phyloP scores from a whole-genome alignment of 2,329 filamentous ascomycete species.

The Tricladium varicosporioides region DNA sequence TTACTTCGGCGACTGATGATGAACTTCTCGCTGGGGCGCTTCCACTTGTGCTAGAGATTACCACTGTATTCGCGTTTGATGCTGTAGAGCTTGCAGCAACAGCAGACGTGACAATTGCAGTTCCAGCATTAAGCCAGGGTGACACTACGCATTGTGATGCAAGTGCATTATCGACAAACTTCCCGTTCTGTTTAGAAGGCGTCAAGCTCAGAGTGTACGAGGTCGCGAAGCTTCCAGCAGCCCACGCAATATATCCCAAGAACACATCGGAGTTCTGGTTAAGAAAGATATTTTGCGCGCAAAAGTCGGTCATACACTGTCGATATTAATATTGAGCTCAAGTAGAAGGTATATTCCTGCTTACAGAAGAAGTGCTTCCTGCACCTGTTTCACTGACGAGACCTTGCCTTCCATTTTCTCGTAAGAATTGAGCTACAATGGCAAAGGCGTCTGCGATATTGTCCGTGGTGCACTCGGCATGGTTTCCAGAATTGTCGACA shows the following conservation, averaged over 20 bases:
- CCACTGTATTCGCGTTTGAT: background rate
- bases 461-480: slow-evolving; percentile 50
- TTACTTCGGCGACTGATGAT: background rate
- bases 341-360: background rate
- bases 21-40: background rate
- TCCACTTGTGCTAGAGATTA: background rate
- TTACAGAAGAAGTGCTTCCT: slow-evolving; percentile 20
- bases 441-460: slow-evolving; percentile 47
- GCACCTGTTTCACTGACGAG: slow-evolving; percentile 51
- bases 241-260: slow-evolving; percentile 38
- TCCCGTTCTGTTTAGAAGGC: slow-evolving; percentile 22
- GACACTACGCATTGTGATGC: slow-evolving; percentile 26
- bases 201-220: slow-evolving; percentile 25
- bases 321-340: background rate
- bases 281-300: slow-evolving; percentile 24
- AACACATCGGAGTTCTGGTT: slow-evolving; percentile 36
- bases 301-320: slow-evolving; percentile 25
- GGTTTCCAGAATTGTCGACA: slow-evolving; percentile 54
- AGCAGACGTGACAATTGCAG: slow-evolving; percentile 7
- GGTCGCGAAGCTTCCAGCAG: slow-evolving; percentile 35
- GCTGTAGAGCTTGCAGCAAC: background rate
- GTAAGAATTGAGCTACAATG: slow-evolving; percentile 45
- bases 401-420: slow-evolving; percentile 46
- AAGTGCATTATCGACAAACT: slow-evolving; percentile 24
- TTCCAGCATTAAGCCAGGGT: slow-evolving; percentile 21